These are phyloP conservation scores for Globisporangium orthogonon DNA, from an alignment of 352 stramenopile genomes.

Conservation along the genomic window DNA sequence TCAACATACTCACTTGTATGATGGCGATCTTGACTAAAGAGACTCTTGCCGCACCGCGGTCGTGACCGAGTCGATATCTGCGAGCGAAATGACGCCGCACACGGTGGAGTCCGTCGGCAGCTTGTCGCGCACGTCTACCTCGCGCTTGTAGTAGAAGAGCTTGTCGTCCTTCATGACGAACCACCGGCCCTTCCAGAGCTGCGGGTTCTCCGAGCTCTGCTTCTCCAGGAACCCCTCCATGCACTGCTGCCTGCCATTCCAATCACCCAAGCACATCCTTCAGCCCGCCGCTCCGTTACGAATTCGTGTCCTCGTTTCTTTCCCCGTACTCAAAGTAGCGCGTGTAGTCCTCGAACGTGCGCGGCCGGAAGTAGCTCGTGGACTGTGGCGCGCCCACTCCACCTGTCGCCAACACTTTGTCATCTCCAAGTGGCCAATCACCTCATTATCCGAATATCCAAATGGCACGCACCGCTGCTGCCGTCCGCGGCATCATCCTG, in stretches of 20 bases:
- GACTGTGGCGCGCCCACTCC: slow-evolving; percentile 24
- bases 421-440: background rate
- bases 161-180: slow-evolving; percentile 85
- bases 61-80: slow-evolving; percentile 78
- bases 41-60: slow-evolving; percentile 47
- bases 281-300: too few relatives aligned
- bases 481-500: slow-evolving; percentile 4
- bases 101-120: slow-evolving; percentile 49
- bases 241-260: slow-evolving; percentile 35
- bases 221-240: slow-evolving; percentile 83
- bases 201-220: slow-evolving; percentile 64
- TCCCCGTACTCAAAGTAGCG: slow-evolving; percentile 49
- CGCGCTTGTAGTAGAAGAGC: slow-evolving; percentile 77
- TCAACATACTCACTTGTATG: too few relatives aligned
- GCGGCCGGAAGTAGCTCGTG: slow-evolving; percentile 56
- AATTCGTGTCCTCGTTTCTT: too few relatives aligned
- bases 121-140: slow-evolving; percentile 48
- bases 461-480: slow-evolving; percentile 5
- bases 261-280: background rate
- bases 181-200: slow-evolving; percentile 74
- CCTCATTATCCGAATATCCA: too few relatives aligned
- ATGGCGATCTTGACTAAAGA: too few relatives aligned
- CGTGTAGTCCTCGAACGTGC: slow-evolving; percentile 53
- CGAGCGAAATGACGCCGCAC: slow-evolving; percentile 72
- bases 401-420: background rate